Base-by-base conservation (phyloP, 768 basidiomycete genomes). In the Paxillus ammoniavirescens region DNA sequence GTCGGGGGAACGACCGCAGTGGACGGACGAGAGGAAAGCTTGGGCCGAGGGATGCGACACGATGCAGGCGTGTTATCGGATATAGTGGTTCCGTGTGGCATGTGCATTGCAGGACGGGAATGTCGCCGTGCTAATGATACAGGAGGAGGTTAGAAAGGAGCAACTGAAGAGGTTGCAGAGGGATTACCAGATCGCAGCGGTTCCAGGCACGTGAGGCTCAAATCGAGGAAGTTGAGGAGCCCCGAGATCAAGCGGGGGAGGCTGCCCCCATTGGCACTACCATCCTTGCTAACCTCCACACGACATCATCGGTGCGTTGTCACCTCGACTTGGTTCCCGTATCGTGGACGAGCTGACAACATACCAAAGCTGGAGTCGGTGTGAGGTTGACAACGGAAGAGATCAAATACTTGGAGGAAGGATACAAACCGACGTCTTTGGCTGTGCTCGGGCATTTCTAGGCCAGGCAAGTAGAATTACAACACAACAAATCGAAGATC, bases 11-110 rank as follows among this genome's bases (percentile, higher is more conserved):
- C 61, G 51, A 15, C 69, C 74, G 43, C 72, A 78, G 50, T 82
- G 78, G 79, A 73, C 77, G 50, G 72, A 65, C 8, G 84, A 89
- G 52, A 75, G 81, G 49, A 65, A 65, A 41, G 73, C 80, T 47
- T 89, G 86, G 86, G 77, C 75, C 10, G 78, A 81, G 56, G 83
- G 80, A 17, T 84, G 80, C 57, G 82, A 87, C 50, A 75, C 80
- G 14, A 70, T 91, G 21, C 78, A 88, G 58, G 75, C 79, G 9
- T 81, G 77, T 36, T 83, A 87, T 66, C 80, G 82, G 4, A 79
- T 89, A 54, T 80, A 80, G n/a, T 81, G 88, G 60, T 77, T 83
- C 47, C 76, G 78, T 44, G 74, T 82, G 28, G 74, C 75, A 14
- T 73, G 79, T 23, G 76, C 79, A 30, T 64, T 89, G 43, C 81